Evolutionary conservation across 257 asterid genomes (phyloP), one percentile per base, ranked within the genome.

Genomic region (Solanum ossicruentum): DNA sequence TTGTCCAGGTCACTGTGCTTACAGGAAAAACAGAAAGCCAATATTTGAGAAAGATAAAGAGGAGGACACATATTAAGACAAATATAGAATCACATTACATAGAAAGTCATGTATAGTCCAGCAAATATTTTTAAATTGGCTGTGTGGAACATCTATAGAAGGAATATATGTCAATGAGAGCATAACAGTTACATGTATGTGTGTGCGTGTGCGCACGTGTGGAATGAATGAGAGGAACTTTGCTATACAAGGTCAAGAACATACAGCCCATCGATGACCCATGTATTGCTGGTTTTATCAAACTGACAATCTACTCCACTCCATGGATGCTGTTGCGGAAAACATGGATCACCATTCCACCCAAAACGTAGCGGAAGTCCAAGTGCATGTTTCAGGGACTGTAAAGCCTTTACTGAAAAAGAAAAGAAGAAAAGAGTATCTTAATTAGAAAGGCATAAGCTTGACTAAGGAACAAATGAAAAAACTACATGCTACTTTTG

Each of bases 311-410:
- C 98, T 83, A 96, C 91, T 86, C 99, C 99, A 86, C 92, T 95
- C 99, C 98, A 97, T 7, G 99, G 98, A 89, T 95, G 99, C 84
- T 91, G 93, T 86, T 95, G 98, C 43, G 99, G 99, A 85, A 92
- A 97, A 87, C 99, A 97, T 63, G 99, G 99, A 89, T 97, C 98
- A 43, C 99, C 99, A 70, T 97, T 97, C 99, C 99, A 97, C 87
- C 99, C 99, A 52, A 97, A 88, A 79, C 98, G 99, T 84, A 91
- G 97, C 78, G 99, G 99, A 91, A 97, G 99, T 81, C 97, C 98
- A 23, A 95, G 98, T 58, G 96, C 85, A 43, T 77, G 84, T 91
- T 93, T 97, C 91, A 97, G 85, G 15, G 86, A 88, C 84, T 92
- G 98, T 92, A 97, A 90, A 41, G 96, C 98, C 85, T 72, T 90